These are phyloP conservation scores for Aspergillus funiculosus DNA, from an alignment of 495 filamentous ascomycete genomes.

Conservation along the genomic window DNA sequence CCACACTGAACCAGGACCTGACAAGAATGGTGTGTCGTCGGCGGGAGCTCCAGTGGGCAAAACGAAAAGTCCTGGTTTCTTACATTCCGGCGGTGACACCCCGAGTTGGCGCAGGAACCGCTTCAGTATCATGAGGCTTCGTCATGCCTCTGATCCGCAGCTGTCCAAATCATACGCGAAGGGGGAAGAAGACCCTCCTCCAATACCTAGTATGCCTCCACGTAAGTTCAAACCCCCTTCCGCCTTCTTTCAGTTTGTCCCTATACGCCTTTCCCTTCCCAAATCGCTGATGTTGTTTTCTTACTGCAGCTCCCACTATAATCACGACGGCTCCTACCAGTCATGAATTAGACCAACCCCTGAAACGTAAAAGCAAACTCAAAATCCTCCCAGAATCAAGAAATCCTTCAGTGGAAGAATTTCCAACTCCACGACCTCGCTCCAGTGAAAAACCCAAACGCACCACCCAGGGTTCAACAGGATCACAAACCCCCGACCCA, in stretches of 20 bases:
- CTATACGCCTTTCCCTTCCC: background rate
- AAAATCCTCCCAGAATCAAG: conserved; percentile 28
- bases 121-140: conserved; percentile 85
- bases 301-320: conserved; percentile 68
- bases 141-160: conserved; percentile 92
- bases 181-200: conserved; percentile 56
- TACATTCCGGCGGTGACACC: conserved; percentile 22
- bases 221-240: conserved; percentile 48
- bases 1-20: conserved; percentile 8
- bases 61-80: conserved; percentile 11
- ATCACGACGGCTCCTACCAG: conserved; percentile 88
- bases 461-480: conserved; percentile 28
- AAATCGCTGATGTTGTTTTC: background rate
- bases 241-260: background rate
- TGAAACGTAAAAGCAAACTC: conserved; percentile 46
- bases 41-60: conserved; percentile 17
- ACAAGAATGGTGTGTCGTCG: conserved; percentile 11
- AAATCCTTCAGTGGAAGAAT: conserved; percentile 33
- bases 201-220: conserved; percentile 66
- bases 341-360: conserved; percentile 46
- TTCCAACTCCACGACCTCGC: conserved; percentile 17
- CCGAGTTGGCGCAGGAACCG: conserved; percentile 46
- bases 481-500: conserved; percentile 35
- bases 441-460: conserved; percentile 19
- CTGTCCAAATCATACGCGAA: conserved; percentile 76